A percentile compares a stretch with the other conserved stretches of the same genome.
Conservation (phyloP, 371 early-diverging fungal species). For the Batrachochytrium dendrobatidis region DNA sequence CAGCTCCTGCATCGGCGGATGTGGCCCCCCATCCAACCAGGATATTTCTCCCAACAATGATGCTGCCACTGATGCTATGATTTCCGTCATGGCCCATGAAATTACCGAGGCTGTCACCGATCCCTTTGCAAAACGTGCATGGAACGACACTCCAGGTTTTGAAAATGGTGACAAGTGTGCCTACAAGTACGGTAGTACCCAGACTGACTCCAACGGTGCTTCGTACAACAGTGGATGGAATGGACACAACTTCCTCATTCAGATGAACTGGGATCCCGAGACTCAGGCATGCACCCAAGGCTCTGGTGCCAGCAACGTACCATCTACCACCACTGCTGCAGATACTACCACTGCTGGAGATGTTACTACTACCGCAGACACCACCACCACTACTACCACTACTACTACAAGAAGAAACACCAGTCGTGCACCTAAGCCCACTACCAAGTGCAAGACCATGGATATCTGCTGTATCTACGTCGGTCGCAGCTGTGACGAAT, state of each 20-base stretch:
- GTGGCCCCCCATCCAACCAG: slow-evolving; percentile 1
- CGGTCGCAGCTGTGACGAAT: too few species aligned
- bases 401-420: too few species aligned
- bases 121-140: slow-evolving; percentile 29
- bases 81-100: slow-evolving; percentile 50
- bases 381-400: too few species aligned
- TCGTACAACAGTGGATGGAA: slow-evolving; percentile 36
- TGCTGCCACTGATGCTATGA: slow-evolving; percentile 42
- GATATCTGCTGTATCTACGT: too few species aligned
- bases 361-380: too few species aligned
- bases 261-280: slow-evolving; percentile 30
- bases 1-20: slow-evolving; percentile 3
- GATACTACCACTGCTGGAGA: too few species aligned
- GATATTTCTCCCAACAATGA: slow-evolving; percentile 36
- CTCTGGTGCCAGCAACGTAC: too few species aligned
- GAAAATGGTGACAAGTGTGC: slow-evolving; percentile 50
- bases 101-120: slow-evolving; percentile 45
- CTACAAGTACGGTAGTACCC: slow-evolving; percentile 18
- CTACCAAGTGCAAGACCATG: too few species aligned
- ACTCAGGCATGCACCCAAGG: slow-evolving; percentile 33
- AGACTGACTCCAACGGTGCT: slow-evolving; percentile 21
- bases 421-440: too few species aligned
- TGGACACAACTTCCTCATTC: slow-evolving; percentile 38
- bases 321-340: too few species aligned
- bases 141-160: slow-evolving; percentile 26